Conservation (phyloP, 306 rosid species). For the Quercus agrifolia region DNA sequence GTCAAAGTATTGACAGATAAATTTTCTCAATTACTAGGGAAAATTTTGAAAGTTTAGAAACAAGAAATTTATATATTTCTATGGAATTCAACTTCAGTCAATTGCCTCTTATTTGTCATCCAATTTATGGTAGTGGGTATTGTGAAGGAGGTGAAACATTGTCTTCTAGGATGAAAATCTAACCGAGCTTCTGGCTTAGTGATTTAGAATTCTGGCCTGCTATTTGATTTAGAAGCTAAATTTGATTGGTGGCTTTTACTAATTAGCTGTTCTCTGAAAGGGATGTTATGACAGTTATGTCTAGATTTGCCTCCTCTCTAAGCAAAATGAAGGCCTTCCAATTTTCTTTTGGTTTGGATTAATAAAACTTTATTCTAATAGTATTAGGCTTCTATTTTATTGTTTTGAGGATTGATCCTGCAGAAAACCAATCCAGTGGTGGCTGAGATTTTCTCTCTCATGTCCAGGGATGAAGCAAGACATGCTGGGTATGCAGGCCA, state of each 20-base stretch:
- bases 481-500: slow-evolving; percentile 82
- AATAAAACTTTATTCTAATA: not conserved
- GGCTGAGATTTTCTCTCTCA: slow-evolving; percentile 98
- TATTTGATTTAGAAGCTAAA: not conserved
- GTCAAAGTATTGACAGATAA: not conserved
- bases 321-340: not conserved
- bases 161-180: not conserved
- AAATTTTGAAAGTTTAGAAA: not conserved
- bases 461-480: slow-evolving; percentile 99
- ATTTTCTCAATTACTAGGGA: not conserved
- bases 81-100: not conserved
- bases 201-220: not conserved
- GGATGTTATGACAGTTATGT: not conserved
- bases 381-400: slow-evolving; percentile 16
- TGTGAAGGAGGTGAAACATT: not conserved
- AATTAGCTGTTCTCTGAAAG: not conserved
- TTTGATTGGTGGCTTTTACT: not conserved
- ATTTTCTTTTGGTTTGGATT: not conserved
- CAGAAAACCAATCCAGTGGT: slow-evolving; percentile 99
- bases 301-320: not conserved
- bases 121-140: not conserved
- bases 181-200: not conserved
- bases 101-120: not conserved
- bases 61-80: not conserved
- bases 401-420: slow-evolving; percentile 25